A percentile compares a stretch with the other conserved stretches of the same genome.
phyloP scores from a whole-genome alignment of 371 early-diverging fungal species.

The Haplosporangium sp. region DNA sequence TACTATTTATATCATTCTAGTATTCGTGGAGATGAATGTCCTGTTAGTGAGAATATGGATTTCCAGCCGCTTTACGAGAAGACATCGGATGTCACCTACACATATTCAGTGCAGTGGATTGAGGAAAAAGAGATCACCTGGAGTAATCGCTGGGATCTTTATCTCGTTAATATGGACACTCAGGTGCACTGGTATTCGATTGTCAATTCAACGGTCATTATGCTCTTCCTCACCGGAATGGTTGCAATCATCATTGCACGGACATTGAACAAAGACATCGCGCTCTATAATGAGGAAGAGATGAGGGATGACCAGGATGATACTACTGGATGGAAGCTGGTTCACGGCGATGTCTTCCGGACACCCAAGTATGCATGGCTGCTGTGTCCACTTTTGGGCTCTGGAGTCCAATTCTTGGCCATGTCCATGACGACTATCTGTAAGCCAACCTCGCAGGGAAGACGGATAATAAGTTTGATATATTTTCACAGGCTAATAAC shows the following conservation, averaged over 20 bases:
- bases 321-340: slow-evolving; percentile 91
- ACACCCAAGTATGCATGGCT: slow-evolving; percentile 70
- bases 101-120: slow-evolving; percentile 72
- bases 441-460: slow-evolving; percentile 15
- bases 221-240: slow-evolving; percentile 84
- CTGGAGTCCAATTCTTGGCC: slow-evolving; percentile 79
- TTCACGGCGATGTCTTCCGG: slow-evolving; percentile 92
- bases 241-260: slow-evolving; percentile 88
- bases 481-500: background rate
- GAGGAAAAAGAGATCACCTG: slow-evolving; percentile 65
- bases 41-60: slow-evolving; percentile 33
- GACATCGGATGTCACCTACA: slow-evolving; percentile 58
- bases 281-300: slow-evolving; percentile 81
- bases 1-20: slow-evolving; percentile 13
- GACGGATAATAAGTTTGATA: no score
- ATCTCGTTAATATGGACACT: slow-evolving; percentile 57
- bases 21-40: slow-evolving; percentile 43
- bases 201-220: slow-evolving; percentile 81
- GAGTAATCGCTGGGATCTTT: slow-evolving; percentile 68
- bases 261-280: slow-evolving; percentile 88
- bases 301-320: slow-evolving; percentile 89
- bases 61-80: slow-evolving; percentile 57
- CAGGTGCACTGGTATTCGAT: slow-evolving; percentile 72
- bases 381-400: slow-evolving; percentile 81
- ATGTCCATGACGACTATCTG: slow-evolving; percentile 68